Evolutionary conservation across 176 grass and related monocot species (phyloP).

Genomic region (Aegilops speltoides): DNA sequence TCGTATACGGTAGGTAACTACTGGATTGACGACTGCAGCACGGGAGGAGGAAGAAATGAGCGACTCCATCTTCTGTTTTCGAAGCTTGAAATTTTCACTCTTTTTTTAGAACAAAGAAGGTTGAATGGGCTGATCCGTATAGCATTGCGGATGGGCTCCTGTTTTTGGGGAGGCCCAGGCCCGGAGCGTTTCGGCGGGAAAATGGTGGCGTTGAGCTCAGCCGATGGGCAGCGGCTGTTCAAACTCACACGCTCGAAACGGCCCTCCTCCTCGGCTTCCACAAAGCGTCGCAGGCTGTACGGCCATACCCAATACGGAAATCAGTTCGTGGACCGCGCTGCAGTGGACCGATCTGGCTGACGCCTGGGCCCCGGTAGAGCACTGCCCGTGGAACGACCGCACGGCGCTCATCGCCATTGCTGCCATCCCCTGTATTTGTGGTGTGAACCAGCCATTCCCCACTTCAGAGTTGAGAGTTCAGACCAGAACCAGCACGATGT

Average conservation of each 20-base stretch:
- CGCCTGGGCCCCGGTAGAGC: background rate
- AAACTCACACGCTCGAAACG: background rate
- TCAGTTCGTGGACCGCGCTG: background rate
- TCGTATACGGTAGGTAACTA: too few species aligned
- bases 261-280: background rate
- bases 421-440: background rate
- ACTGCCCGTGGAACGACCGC: background rate
- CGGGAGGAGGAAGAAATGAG: background rate
- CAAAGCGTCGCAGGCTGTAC: background rate
- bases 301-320: background rate
- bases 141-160: background rate
- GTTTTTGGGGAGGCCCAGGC: background rate
- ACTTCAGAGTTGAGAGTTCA: background rate
- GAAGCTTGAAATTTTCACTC: background rate
- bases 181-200: background rate
- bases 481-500: background rate
- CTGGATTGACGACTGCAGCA: too few species aligned
- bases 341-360: background rate
- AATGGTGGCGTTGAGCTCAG: background rate
- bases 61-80: background rate
- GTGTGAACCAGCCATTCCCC: background rate
- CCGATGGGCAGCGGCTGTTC: too few species aligned
- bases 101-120: background rate
- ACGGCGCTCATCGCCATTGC: too few species aligned
- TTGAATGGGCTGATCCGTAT: background rate